Evolutionary conservation across 495 filamentous ascomycete species (phyloP).

Genomic region (Lindgomyces ingoldianus): DNA sequence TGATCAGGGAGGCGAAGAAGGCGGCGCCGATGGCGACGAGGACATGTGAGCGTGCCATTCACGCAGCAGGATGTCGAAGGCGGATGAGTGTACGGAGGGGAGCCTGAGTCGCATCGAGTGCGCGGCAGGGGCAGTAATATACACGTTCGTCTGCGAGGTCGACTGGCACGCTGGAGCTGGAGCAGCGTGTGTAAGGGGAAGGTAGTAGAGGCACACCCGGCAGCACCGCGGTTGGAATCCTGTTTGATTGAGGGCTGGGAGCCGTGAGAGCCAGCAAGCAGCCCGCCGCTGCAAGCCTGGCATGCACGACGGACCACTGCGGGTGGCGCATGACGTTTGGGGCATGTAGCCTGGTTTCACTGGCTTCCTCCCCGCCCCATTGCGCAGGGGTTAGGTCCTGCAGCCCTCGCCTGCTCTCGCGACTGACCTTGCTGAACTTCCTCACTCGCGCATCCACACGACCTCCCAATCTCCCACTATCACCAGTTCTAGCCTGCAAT

Average conservation of each 20-base stretch:
- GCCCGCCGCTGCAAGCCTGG: background rate
- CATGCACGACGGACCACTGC: background rate
- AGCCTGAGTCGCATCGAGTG: background rate
- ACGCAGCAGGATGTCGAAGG: conserved; percentile 11
- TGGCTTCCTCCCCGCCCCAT: no score
- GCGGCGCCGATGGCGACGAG: conserved; percentile 31
- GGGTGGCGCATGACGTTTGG: conserved; percentile 30
- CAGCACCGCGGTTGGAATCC: no score
- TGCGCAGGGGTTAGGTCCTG: no score
- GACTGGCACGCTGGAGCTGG: background rate
- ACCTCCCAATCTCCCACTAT: conserved; percentile 20
- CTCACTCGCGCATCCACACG: conserved; percentile 19
- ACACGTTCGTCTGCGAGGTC: no score
- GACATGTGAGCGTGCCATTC: conserved; percentile 39
- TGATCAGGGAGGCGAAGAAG: conserved; percentile 32
- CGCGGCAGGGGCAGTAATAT: background rate
- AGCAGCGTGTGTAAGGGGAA: background rate
- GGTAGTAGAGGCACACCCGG: no score
- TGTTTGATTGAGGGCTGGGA: no score
- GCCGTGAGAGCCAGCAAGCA: no score
- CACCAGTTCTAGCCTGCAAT: conserved; percentile 44
- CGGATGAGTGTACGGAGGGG: conserved; percentile 13
- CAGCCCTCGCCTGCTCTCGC: background rate
- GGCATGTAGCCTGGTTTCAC: no score
- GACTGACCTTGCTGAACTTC: conserved; percentile 19